Base-by-base conservation (phyloP, 106 monocot genomes). In the Narthecium ossifragum region DNA sequence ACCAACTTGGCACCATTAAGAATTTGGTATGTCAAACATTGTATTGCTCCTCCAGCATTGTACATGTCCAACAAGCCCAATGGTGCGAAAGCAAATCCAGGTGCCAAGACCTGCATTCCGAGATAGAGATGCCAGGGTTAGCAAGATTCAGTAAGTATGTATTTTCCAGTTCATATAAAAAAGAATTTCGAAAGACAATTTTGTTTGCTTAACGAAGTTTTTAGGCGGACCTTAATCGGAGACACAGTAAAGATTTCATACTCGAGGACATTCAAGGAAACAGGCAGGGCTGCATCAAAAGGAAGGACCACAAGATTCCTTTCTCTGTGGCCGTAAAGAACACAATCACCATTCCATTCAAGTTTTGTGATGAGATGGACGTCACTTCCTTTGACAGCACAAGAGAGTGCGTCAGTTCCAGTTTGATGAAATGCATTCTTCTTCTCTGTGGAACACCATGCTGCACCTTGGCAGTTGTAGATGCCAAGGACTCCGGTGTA, bases 401-500 rank as follows among this genome's bases (percentile, higher is more conserved):
- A 68, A 24, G 85, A 64, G 1, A 96, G 65, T 5, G 78, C 73
- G 13, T 65, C 73, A 0, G 55, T 14, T 31, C 53, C 70, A 0
- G 72, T 76, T 9, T 71, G 57, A 51, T 96, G 90, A 65, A 86
- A 83, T 12, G 68, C 39, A 34, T 86, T 90, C 75, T 84, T 96
- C 78, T 96, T 96, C 80, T 80, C 90, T 2, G 68, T 41, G 0
- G 61, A 39, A 62, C 76, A 74, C 94, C 94, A 96, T 15, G 94
- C 94, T 0, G 94, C 83, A 0, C 94, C 94, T 67, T 96, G 94
- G 78, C 94, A 90, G 64, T 96, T 90, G 83, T 81, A 96, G 25
- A 96, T 76, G n/a, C 90, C 94, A 6, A 96, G 77, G 1, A 96
- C 78, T 15, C 94, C 94, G 1, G 83, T 86, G 75, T 68, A 78